phyloP scores from a whole-genome alignment of 202 grass and related monocot genomes.

The Sporobolus alterniflorus region DNA sequence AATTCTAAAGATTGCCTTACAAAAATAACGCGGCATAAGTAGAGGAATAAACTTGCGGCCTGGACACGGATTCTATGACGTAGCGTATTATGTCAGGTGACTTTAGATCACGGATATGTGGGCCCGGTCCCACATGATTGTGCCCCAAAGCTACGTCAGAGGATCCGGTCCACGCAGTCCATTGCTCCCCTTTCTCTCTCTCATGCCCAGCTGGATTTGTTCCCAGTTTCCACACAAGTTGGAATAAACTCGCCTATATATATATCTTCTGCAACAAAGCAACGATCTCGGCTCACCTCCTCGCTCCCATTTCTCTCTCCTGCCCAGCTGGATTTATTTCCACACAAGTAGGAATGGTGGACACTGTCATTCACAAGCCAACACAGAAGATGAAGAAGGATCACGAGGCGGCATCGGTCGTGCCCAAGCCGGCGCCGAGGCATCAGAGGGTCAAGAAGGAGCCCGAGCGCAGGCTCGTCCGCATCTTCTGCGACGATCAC shows the following conservation, averaged over 20 bases:
- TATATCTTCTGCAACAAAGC: background rate
- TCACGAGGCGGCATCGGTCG: background rate
- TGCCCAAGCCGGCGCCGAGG: background rate
- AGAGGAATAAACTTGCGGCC: no score
- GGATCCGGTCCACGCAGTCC: no score
- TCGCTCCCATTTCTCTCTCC: background rate
- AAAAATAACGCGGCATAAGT: no score
- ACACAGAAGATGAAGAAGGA: background rate
- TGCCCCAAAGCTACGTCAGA: no score
- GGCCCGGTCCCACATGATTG: no score
- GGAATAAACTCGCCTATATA: background rate
- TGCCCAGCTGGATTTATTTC: background rate
- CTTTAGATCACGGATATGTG: no score
- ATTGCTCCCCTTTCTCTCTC: background rate
- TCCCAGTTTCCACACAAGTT: no score
- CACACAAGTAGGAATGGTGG: background rate
- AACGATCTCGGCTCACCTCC: background rate
- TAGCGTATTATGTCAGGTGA: no score
- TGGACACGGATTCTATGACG: no score
- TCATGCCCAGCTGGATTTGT: background rate
- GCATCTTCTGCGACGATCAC: slow-evolving; percentile 29
- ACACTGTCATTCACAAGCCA: background rate
- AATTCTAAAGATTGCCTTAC: background rate
- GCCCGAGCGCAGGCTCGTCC: background rate
- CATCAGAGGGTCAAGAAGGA: background rate